Percentiles rank a stretch among this genome's conserved stretches.
Evolutionary conservation across 1,284 basidiomycete species (phyloP).

Genomic region (Ustilago crameri): DNA sequence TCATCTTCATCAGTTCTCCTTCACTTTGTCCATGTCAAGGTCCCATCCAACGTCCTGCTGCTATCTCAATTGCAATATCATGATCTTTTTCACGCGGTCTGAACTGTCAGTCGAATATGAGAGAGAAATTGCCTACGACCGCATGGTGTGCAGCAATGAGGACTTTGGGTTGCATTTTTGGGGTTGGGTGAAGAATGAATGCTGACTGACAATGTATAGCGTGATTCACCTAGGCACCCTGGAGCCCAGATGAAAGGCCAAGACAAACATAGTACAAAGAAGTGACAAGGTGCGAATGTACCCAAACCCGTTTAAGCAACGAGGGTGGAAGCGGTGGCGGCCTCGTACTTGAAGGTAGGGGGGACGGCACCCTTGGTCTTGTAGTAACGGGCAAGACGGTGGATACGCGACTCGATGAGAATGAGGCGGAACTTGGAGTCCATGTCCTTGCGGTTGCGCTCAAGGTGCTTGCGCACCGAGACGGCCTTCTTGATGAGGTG

Average conservation of each 20-base stretch:
- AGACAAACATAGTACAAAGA: slow-evolving; percentile 29
- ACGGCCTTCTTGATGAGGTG: slow-evolving; percentile 99
- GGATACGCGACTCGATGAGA: slow-evolving; percentile 98
- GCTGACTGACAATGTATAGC: slow-evolving; percentile 8
- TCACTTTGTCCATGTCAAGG: slow-evolving; percentile 1
- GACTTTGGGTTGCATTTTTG: slow-evolving; percentile 32
- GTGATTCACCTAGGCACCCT: slow-evolving; percentile 1
- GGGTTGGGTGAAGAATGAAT: slow-evolving; percentile 8
- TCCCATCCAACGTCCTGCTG: background rate
- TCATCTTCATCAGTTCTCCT: background rate
- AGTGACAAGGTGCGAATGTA: background rate
- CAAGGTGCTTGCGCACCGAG: slow-evolving; percentile 97
- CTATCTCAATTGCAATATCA: background rate
- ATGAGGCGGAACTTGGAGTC: slow-evolving; percentile 92
- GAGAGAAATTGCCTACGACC: slow-evolving; percentile 14
- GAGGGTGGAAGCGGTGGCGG: slow-evolving; percentile 68
- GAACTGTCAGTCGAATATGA: background rate
- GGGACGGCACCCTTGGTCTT: slow-evolving; percentile 97
- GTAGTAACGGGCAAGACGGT: slow-evolving; percentile 94
- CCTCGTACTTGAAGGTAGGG: slow-evolving; percentile 83
- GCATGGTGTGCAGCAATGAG: slow-evolving; percentile 8
- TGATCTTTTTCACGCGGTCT: background rate
- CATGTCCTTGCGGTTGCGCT: slow-evolving; percentile 89
- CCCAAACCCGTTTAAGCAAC: slow-evolving; percentile 61
- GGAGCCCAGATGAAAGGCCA: background rate